Conservation (phyloP, 306 rosid genomes). For the Castanea sativa region DNA sequence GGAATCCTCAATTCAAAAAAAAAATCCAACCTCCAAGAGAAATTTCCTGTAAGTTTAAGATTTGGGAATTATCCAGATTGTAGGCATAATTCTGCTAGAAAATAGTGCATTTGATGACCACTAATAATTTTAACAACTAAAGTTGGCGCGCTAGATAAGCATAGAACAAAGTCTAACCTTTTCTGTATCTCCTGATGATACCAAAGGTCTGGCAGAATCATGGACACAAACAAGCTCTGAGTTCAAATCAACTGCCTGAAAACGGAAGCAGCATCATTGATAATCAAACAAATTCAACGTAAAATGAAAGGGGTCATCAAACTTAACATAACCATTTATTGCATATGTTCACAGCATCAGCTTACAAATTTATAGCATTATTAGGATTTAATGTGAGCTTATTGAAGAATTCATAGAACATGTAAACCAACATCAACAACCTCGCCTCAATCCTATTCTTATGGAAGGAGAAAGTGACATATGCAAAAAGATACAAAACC, state of each 20-base stretch:
- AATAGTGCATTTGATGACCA: neutral
- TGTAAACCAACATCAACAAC: too few species aligned
- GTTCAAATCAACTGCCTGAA: conserved; percentile 71
- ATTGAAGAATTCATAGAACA: too few species aligned
- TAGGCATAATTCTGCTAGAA: too few species aligned
- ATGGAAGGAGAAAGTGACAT: neutral
- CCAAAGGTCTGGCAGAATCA: conserved; percentile 94
- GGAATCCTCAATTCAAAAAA: too few species aligned
- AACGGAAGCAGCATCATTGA: conserved; percentile 21
- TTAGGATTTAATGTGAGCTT: too few species aligned
- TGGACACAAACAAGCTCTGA: conserved; percentile 91
- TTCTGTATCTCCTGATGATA: conserved; percentile 52
- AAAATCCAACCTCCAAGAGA: too few species aligned
- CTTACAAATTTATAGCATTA: too few species aligned
- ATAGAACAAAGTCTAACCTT: conserved; percentile 47
- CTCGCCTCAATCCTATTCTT: too few species aligned
- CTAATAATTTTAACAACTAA: conserved; percentile 1
- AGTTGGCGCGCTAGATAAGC: conserved; percentile 11
- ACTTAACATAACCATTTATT: neutral
- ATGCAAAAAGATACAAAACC: neutral
- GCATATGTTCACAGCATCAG: neutral
- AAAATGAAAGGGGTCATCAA: neutral
- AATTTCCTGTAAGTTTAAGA: too few species aligned
- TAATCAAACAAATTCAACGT: neutral
- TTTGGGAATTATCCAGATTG: too few species aligned